These are phyloP conservation scores for Boletellus dicymbophilus DNA, from an alignment of 1,284 basidiomycete species.

Conservation along the genomic window DNA sequence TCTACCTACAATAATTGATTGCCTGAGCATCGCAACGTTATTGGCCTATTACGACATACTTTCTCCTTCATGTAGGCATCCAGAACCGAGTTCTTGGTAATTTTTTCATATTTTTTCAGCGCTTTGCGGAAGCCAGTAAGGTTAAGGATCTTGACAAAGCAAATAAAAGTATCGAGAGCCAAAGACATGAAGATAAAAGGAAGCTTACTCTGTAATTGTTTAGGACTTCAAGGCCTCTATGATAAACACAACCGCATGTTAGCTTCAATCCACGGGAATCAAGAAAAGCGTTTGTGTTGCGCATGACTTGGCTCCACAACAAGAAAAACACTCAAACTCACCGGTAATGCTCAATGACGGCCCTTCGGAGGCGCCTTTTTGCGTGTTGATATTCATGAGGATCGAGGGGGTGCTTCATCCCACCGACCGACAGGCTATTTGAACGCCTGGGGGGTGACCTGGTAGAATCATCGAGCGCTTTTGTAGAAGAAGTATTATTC, in stretches of 20 bases:
- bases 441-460: neutral
- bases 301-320: no score
- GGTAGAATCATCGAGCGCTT: neutral
- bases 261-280: no score
- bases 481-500: neutral
- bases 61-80: constrained; percentile 76
- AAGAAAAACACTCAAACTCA: constrained; percentile 34
- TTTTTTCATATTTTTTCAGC: constrained; percentile 94
- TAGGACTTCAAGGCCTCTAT: constrained; percentile 75
- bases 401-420: constrained; percentile 36
- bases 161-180: no score
- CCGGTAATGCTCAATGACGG: constrained; percentile 87
- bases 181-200: neutral
- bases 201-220: constrained; percentile 83
- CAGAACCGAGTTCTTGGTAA: constrained; percentile 67
- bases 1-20: constrained; percentile 51
- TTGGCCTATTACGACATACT: constrained; percentile 36
- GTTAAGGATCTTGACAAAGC: constrained; percentile 65
- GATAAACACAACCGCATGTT: no score
- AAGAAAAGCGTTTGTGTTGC: no score
- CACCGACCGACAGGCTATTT: neutral
- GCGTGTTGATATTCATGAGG: constrained; percentile 84
- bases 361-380: constrained; percentile 81
- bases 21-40: neutral
- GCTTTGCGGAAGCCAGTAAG: constrained; percentile 90